Percentiles rank a stretch among this genome's conserved stretches.
phyloP scores from a whole-genome alignment of 1,284 basidiomycete species.

The Ustilago hordei region DNA sequence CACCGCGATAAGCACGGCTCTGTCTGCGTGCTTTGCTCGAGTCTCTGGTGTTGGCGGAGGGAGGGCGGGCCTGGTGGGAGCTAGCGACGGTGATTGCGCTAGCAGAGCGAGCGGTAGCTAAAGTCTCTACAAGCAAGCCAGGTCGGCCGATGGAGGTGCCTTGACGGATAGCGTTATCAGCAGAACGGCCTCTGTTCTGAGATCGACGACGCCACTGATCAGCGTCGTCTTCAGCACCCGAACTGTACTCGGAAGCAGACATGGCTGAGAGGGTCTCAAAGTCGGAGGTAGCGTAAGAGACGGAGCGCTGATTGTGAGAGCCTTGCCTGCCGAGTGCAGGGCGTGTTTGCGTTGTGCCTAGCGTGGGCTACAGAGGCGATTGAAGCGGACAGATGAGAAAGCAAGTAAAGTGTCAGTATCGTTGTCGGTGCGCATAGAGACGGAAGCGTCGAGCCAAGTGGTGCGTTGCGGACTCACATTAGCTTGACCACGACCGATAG shows the following conservation, averaged over 20 bases:
- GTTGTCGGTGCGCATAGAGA: too few relatives aligned
- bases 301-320: conserved; percentile 46
- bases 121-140: conserved; percentile 37
- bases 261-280: conserved; percentile 55
- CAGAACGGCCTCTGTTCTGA: conserved; percentile 24
- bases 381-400: not conserved
- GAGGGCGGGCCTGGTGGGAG: conserved; percentile 29
- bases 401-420: not conserved
- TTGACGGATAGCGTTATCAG: conserved; percentile 38
- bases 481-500: conserved; percentile 40
- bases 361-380: not conserved
- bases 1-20: conserved; percentile 34
- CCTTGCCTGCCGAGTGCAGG: conserved; percentile 33
- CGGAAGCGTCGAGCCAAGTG: too few relatives aligned
- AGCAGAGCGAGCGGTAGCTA: conserved; percentile 18
- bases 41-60: conserved; percentile 35
- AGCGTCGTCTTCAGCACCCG: conserved; percentile 51
- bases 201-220: conserved; percentile 33
- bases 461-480: conserved; percentile 14
- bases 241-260: conserved; percentile 60
- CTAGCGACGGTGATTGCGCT: conserved; percentile 27
- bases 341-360: conserved; percentile 34
- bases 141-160: conserved; percentile 31
- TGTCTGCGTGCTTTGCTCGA: conserved; percentile 41
- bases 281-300: conserved; percentile 59